These are phyloP conservation scores for Trypanosoma cruzi DNA, from an alignment of 208 protist species.

Conservation along the genomic window DNA sequence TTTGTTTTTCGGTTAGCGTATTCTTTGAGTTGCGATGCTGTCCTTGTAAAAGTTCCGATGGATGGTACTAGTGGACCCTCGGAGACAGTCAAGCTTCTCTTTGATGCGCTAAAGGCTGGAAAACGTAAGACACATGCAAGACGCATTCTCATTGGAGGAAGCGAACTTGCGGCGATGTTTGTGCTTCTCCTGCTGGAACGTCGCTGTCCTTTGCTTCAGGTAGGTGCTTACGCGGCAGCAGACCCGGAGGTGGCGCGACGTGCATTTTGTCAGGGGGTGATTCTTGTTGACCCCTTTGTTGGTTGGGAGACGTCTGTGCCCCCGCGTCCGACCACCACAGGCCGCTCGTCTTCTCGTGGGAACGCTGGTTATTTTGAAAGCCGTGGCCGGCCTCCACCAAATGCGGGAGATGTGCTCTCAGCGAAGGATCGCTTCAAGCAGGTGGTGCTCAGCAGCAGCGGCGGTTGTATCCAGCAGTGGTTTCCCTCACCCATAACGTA, in stretches of 20 bases:
- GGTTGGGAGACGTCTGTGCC: conserved; percentile 8
- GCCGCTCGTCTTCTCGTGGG: background rate
- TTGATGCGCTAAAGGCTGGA: background rate
- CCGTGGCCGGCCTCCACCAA: background rate
- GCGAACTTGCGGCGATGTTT: conserved; percentile 22
- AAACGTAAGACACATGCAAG: background rate
- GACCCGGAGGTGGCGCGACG: conserved; percentile 5
- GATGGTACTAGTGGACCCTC: background rate
- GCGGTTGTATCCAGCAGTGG: conserved; percentile 15
- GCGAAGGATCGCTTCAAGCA: conserved; percentile 23
- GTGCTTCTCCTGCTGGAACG: conserved; percentile 11
- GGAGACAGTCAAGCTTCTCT: background rate
- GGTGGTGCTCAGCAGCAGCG: conserved; percentile 17
- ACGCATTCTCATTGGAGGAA: conserved; percentile 15
- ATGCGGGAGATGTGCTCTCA: background rate
- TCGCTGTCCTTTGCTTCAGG: conserved; percentile 1
- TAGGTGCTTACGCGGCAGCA: conserved; percentile 13
- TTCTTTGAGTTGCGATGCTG: conserved; percentile 13
- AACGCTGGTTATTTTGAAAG: background rate
- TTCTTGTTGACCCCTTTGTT: conserved; percentile 28
- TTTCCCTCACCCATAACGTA: conserved; percentile 13
- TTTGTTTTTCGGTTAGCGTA: conserved; percentile 15
- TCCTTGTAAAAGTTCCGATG: conserved; percentile 16
- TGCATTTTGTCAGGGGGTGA: conserved; percentile 19
- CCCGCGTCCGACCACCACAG: background rate